These are phyloP conservation scores for Candida maltosa DNA, from an alignment of 805 yeast species.

Conservation along the genomic window DNA sequence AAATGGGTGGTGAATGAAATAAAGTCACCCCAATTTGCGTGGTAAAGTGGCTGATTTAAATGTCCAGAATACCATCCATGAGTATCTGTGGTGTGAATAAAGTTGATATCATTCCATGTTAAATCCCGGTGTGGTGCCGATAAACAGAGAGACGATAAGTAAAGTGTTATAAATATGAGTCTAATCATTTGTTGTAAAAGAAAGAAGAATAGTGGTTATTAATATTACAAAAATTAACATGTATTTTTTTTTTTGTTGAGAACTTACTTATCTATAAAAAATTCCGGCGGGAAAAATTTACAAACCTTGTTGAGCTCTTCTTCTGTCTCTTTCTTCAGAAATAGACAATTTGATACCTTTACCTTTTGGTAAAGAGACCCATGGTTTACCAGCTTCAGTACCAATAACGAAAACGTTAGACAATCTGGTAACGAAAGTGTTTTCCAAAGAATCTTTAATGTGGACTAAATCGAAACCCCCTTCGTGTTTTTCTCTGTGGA, in stretches of 20 bases:
- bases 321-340: constrained; percentile 44
- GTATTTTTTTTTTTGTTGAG: neutral
- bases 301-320: constrained; percentile 40
- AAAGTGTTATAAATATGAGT: neutral
- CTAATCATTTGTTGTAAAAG: neutral
- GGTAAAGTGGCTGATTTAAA: constrained; percentile 67
- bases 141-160: neutral
- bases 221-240: neutral
- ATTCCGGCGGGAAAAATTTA: too few species aligned
- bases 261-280: too few species aligned
- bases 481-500: constrained; percentile 42
- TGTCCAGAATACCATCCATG: constrained; percentile 98
- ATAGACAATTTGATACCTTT: constrained; percentile 42
- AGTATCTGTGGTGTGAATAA: constrained; percentile 93
- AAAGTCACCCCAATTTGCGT: constrained; percentile 92
- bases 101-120: constrained; percentile 70
- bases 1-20: constrained; percentile 62
- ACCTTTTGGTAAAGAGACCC: constrained; percentile 42
- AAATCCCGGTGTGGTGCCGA: constrained; percentile 43
- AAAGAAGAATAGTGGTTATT: neutral
- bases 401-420: constrained; percentile 40
- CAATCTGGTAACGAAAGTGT: constrained; percentile 42
- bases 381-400: constrained; percentile 40
- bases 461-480: constrained; percentile 43
- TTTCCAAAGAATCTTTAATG: constrained; percentile 39